These are phyloP conservation scores for Aspergillus caelatus DNA, from an alignment of 2,329 filamentous ascomycete genomes.

Conservation along the genomic window DNA sequence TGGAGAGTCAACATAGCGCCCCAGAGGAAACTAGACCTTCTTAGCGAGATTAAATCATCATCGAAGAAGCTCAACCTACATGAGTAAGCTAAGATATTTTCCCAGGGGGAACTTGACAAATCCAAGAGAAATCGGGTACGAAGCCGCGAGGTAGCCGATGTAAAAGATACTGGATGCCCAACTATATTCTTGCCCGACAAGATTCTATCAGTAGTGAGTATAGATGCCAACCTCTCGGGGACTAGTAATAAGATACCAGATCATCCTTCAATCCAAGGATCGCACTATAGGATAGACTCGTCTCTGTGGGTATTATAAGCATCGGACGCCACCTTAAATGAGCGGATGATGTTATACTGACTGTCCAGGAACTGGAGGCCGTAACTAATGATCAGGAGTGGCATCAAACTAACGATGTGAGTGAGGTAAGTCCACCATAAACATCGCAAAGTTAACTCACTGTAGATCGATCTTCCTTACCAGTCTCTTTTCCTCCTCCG, in stretches of 20 bases:
- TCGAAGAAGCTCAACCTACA: conserved; percentile 10
- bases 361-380: conserved; percentile 36
- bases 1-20: conserved; percentile 32
- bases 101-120: conserved; percentile 37
- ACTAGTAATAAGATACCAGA: conserved; percentile 6
- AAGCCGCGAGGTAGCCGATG: conserved; percentile 31
- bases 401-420: conserved; percentile 17
- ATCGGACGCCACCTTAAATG: background rate
- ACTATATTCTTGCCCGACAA: conserved; percentile 22
- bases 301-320: conserved; percentile 11
- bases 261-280: conserved; percentile 19
- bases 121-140: conserved; percentile 37
- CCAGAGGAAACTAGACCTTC: conserved; percentile 24
- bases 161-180: conserved; percentile 30
- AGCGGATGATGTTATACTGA: background rate
- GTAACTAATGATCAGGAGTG: conserved; percentile 22
- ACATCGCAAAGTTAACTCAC: background rate
- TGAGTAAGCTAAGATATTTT: conserved; percentile 31
- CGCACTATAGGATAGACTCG: conserved; percentile 19
- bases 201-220: conserved; percentile 2
- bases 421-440: background rate
- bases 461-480: conserved; percentile 19
- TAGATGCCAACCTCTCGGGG: background rate
- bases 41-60: background rate
- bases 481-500: conserved; percentile 16